Conservation (phyloP, 345 rosid species). For the Dipteronia dyeriana region DNA sequence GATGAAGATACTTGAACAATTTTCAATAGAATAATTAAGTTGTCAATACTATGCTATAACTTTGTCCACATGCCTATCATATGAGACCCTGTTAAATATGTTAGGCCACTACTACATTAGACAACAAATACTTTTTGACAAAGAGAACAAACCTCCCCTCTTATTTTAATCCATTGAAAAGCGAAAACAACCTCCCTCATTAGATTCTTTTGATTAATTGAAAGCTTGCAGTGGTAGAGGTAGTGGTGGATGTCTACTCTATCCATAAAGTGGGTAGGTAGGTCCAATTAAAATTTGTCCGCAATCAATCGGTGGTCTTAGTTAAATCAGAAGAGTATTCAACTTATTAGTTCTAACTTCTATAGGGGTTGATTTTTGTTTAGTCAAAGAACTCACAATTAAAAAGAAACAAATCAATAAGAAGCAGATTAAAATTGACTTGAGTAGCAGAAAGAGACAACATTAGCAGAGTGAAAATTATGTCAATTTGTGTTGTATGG, state of each 20-base stretch:
- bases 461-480: neutral
- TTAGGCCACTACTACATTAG: slow-evolving; percentile 21
- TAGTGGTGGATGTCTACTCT: slow-evolving; percentile 15
- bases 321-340: slow-evolving; percentile 2
- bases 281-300: slow-evolving; percentile 16
- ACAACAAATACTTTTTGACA: slow-evolving; percentile 25
- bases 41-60: neutral
- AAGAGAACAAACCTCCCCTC: neutral
- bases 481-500: slow-evolving; percentile 16
- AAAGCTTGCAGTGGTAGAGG: slow-evolving; percentile 11
- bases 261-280: neutral
- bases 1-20: slow-evolving; percentile 9
- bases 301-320: slow-evolving; percentile 7
- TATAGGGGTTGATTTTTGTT: neutral
- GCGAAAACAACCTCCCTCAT: slow-evolving; percentile 7
- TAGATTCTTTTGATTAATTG: slow-evolving; percentile 4
- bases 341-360: neutral
- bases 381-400: neutral
- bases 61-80: slow-evolving; percentile 18
- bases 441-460: neutral
- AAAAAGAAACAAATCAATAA: neutral
- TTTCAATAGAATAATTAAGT: slow-evolving; percentile 10
- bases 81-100: slow-evolving; percentile 7
- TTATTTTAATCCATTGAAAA: slow-evolving; percentile 10
- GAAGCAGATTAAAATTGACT: neutral